phyloP scores from a whole-genome alignment of 768 basidiomycete species.

The Ephemerocybe angulata region DNA sequence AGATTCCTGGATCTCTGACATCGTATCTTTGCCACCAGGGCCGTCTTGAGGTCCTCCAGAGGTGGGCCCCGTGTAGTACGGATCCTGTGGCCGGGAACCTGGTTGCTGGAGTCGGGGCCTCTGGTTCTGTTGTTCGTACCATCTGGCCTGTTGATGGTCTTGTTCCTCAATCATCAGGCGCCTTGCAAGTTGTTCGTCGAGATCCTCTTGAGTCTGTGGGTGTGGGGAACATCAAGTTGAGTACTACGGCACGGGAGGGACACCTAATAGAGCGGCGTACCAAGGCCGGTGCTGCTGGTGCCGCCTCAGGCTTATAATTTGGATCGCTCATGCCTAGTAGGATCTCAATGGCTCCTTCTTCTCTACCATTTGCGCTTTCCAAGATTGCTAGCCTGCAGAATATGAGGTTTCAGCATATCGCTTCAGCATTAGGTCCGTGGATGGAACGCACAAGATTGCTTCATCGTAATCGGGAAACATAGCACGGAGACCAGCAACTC shows the following conservation, averaged over 20 bases:
- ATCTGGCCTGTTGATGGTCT: constrained; percentile 36
- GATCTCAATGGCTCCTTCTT: constrained; percentile 72
- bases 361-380: constrained; percentile 64
- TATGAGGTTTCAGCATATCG: background rate
- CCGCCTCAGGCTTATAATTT: constrained; percentile 48
- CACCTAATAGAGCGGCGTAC: too few relatives aligned
- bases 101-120: constrained; percentile 15
- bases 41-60: constrained; percentile 2
- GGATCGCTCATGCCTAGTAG: constrained; percentile 88
- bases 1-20: constrained; percentile 70
- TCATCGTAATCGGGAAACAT: constrained; percentile 85
- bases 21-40: constrained; percentile 43
- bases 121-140: constrained; percentile 27
- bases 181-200: constrained; percentile 79
- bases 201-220: constrained; percentile 56
- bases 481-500: constrained; percentile 50
- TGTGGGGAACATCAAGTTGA: background rate
- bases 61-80: constrained; percentile 17
- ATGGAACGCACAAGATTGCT: constrained; percentile 52
- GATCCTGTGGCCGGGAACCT: constrained; percentile 10
- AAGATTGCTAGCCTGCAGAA: constrained; percentile 58
- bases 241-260: background rate
- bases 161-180: constrained; percentile 65
- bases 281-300: constrained; percentile 17
- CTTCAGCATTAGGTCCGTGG: background rate